Conservation (phyloP, 1,284 basidiomycete genomes). For the Apiotrichum gamsii region DNA sequence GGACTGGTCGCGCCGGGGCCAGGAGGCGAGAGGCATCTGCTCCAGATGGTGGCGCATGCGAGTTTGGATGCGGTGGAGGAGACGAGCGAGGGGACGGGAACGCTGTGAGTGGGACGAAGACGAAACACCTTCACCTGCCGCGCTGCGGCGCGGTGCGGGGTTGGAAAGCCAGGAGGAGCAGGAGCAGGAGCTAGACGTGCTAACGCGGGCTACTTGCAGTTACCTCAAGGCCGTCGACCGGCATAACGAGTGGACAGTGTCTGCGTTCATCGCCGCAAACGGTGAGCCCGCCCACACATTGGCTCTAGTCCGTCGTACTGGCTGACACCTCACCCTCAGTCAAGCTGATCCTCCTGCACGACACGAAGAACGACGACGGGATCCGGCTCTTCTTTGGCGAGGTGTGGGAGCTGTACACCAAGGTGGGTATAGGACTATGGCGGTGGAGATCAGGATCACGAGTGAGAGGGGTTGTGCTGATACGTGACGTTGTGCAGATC, state of each 20-base stretch:
- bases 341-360: conserved; percentile 85
- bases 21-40: conserved; percentile 71
- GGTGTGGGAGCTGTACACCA: conserved; percentile 90
- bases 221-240: conserved; percentile 88
- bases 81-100: conserved; percentile 72
- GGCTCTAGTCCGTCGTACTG: too few relatives aligned
- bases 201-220: too few relatives aligned
- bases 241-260: conserved; percentile 96
- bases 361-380: conserved; percentile 90
- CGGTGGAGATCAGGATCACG: too few relatives aligned
- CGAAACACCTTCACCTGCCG: too few relatives aligned
- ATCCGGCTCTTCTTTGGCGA: conserved; percentile 84
- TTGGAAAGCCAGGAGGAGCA: not conserved
- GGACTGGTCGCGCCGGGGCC: conserved; percentile 7
- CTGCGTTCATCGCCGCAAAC: conserved; percentile 84
- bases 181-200: too few relatives aligned
- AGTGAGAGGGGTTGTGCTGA: not conserved
- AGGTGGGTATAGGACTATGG: conserved; percentile 57
- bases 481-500: conserved; percentile 62
- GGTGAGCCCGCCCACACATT: conserved; percentile 55
- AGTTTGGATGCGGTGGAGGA: conserved; percentile 88
- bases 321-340: conserved; percentile 19
- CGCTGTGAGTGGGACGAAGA: conserved; percentile 65
- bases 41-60: conserved; percentile 94
- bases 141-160: not conserved